These are phyloP conservation scores for Styphnolobium japonicum DNA, from an alignment of 306 rosid genomes.

Conservation along the genomic window DNA sequence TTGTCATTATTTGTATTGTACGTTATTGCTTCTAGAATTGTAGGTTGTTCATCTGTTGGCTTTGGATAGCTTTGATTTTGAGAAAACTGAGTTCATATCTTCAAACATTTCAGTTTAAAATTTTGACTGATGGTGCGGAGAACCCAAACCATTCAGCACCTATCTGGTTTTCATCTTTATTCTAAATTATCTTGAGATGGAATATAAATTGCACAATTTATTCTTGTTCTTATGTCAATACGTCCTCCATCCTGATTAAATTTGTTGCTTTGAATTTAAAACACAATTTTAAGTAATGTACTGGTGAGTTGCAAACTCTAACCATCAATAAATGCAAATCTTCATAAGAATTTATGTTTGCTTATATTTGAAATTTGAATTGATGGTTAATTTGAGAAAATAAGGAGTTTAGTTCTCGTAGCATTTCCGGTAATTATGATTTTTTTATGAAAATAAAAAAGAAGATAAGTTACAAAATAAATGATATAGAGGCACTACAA, in stretches of 20 bases:
- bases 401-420: neutral
- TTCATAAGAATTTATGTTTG: neutral
- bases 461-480: neutral
- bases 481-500: neutral
- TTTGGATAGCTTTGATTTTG: neutral
- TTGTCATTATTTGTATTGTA: neutral
- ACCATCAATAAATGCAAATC: neutral
- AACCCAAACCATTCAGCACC: neutral
- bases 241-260: neutral
- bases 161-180: conserved; percentile 5
- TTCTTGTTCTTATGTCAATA: neutral
- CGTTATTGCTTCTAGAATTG: neutral
- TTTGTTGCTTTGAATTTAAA: conserved; percentile 7
- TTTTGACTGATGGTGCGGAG: neutral
- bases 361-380: conserved; percentile 11
- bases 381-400: neutral
- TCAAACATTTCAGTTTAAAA: conserved; percentile 15
- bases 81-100: neutral
- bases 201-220: neutral
- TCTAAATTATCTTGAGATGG: conserved; percentile 14
- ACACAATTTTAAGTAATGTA: neutral
- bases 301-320: conserved; percentile 6
- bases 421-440: neutral
- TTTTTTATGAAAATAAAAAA: neutral
- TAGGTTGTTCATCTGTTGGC: neutral